Conservation (phyloP, 441 rosid genomes). For the Euphorbia schlechtendalii region DNA sequence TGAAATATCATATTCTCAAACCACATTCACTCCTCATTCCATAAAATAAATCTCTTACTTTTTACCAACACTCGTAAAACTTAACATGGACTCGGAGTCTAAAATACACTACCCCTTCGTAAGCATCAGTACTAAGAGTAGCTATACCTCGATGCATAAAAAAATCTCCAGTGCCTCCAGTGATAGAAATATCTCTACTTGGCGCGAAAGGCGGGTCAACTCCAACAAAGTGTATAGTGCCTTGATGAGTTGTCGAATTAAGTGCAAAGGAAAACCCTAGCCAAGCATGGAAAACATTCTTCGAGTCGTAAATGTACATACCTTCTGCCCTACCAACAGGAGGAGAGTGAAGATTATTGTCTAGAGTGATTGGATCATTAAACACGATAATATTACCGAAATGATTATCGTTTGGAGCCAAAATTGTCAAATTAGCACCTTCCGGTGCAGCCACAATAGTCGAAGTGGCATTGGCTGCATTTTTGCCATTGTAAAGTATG, state of each 20-base stretch:
- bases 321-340: conserved; percentile 43
- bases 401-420: conserved; percentile 22
- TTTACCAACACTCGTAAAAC: conserved; percentile 37
- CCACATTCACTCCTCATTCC: too few relatives aligned
- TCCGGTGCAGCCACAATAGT: conserved; percentile 36
- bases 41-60: too few relatives aligned
- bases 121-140: conserved; percentile 33
- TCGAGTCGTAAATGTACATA: conserved; percentile 29
- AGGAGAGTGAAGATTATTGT: conserved; percentile 30
- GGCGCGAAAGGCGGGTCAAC: conserved; percentile 31
- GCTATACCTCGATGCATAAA: conserved; percentile 40
- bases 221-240: conserved; percentile 31
- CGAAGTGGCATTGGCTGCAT: conserved; percentile 31
- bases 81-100: conserved; percentile 30
- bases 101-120: conserved; percentile 33
- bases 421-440: conserved; percentile 23
- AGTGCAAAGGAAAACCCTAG: conserved; percentile 29
- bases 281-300: conserved; percentile 31
- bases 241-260: conserved; percentile 22
- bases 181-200: conserved; percentile 30
- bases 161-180: conserved; percentile 43
- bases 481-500: conserved; percentile 38
- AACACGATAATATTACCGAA: conserved; percentile 37
- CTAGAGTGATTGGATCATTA: conserved; percentile 42
- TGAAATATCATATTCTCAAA: too few relatives aligned